These are phyloP conservation scores for Heteromeles arbutifolia DNA, from an alignment of 306 rosid genomes.

Conservation along the genomic window DNA sequence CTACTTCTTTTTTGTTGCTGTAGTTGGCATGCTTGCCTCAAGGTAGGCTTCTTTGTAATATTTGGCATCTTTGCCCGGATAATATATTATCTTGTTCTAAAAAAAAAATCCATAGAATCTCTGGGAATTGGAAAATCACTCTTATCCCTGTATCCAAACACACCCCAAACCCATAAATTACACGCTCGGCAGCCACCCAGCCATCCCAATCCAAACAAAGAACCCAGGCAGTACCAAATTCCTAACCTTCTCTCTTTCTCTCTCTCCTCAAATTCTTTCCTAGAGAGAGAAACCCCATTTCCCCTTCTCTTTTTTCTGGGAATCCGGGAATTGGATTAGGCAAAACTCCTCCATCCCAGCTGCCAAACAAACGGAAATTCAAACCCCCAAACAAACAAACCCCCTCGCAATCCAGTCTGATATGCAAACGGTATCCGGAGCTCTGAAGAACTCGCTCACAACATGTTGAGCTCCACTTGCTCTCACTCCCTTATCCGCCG, in stretches of 20 bases:
- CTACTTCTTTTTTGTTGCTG: no score
- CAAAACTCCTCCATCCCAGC: background rate
- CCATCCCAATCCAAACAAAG: background rate
- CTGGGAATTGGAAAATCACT: background rate
- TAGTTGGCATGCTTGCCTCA: no score
- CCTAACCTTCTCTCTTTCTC: background rate
- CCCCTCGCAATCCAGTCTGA: background rate
- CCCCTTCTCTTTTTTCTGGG: background rate
- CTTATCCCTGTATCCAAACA: background rate
- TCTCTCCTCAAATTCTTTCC: background rate
- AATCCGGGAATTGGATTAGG: slow-evolving; percentile 5
- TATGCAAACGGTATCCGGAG: slow-evolving; percentile 18
- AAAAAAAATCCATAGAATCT: background rate
- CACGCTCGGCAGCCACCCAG: background rate
- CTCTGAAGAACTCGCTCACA: slow-evolving; percentile 19
- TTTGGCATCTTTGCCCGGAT: no score
- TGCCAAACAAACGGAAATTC: background rate
- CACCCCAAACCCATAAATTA: background rate
- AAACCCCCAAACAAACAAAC: background rate
- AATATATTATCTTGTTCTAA: no score
- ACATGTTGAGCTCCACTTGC: slow-evolving; percentile 60
- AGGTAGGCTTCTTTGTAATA: no score
- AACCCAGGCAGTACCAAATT: background rate
- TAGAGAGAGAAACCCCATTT: background rate
- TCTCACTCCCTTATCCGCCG: slow-evolving; percentile 44